Conservation (phyloP, 768 basidiomycete species). For the Termitomyces sp. region DNA sequence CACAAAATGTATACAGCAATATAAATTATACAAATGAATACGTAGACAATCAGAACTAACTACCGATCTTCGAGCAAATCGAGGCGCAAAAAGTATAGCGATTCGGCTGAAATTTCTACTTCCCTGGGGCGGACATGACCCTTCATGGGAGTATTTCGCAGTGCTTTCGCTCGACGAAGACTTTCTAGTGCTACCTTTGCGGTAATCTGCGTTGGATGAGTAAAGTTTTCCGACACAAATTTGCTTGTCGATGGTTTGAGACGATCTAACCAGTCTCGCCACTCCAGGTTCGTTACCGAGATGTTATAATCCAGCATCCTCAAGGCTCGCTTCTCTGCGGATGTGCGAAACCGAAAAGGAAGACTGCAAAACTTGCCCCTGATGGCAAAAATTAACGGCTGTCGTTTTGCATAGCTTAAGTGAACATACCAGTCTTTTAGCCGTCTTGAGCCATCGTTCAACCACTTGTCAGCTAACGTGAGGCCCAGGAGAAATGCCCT, state of each 20-base stretch:
- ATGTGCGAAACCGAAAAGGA: constrained; percentile 1
- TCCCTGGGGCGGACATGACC: background rate
- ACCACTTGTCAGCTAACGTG: constrained; percentile 61
- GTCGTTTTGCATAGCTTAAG: background rate
- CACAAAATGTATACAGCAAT: background rate
- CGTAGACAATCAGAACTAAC: background rate
- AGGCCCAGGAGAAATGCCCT: constrained; percentile 48
- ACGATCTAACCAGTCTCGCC: constrained; percentile 11
- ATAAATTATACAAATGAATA: background rate
- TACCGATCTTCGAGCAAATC: background rate
- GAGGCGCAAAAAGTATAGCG: background rate
- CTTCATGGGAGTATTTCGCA: background rate
- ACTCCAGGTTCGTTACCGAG: constrained; percentile 11
- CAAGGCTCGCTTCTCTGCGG: constrained; percentile 10
- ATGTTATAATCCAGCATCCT: constrained; percentile 14
- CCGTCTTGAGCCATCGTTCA: constrained; percentile 52
- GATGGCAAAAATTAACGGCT: background rate
- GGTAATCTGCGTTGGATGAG: background rate
- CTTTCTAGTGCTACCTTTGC: constrained; percentile 2
- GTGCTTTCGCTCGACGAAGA: background rate
- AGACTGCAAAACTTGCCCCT: constrained; percentile 13
- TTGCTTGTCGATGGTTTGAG: constrained; percentile 5
- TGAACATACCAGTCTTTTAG: constrained; percentile 48
- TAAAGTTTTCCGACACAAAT: background rate
- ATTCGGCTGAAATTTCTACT: background rate